Conservation (phyloP, 306 rosid genomes). For the Cicer bijugum region DNA sequence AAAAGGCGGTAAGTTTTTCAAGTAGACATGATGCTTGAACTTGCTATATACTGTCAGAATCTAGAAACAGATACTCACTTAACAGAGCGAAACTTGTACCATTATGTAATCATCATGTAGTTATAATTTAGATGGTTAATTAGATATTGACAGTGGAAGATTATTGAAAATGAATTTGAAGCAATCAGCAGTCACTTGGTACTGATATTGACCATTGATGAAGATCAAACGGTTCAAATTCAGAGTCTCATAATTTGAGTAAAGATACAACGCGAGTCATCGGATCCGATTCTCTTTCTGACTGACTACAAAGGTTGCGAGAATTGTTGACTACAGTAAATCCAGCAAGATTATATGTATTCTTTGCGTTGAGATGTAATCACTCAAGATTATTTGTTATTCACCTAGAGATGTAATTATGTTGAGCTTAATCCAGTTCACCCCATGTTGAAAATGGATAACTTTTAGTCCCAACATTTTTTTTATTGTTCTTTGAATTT, state of each 20-base stretch:
- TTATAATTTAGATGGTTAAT: conserved; percentile 51
- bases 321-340: background rate
- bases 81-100: conserved; percentile 49
- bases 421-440: conserved; percentile 36
- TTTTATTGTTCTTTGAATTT: conserved; percentile 1
- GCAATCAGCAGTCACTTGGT: background rate
- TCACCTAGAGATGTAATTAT: conserved; percentile 48
- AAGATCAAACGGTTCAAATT: background rate
- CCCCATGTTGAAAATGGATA: conserved; percentile 38
- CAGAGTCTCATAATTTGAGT: background rate
- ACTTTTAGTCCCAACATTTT: conserved; percentile 26
- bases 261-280: background rate
- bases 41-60: conserved; percentile 45
- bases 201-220: conserved; percentile 8
- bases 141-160: conserved; percentile 42
- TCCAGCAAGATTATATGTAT: background rate
- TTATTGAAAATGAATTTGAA: conserved; percentile 3
- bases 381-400: background rate
- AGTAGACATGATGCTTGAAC: conserved; percentile 55
- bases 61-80: conserved; percentile 41
- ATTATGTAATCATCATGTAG: conserved; percentile 42
- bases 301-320: no score
- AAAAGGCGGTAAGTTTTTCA: conserved; percentile 80
- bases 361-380: background rate
- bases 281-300: background rate